Conservation (phyloP, 75 land plant species). For the Azolla pinnata region DNA sequence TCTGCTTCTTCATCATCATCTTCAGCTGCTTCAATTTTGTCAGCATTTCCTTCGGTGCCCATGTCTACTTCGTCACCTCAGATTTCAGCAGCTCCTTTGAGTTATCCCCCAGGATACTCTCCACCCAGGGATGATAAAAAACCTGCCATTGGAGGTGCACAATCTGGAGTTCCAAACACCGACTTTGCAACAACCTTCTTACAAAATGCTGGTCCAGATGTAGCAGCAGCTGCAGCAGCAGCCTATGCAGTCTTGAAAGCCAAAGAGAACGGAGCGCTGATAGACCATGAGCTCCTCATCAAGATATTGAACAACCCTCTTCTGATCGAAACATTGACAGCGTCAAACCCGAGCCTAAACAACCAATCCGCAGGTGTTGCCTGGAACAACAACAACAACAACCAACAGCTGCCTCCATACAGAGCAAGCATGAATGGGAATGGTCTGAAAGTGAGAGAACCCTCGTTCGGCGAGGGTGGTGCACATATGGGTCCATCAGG, state of each 20-base stretch:
- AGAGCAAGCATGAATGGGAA: neutral
- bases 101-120: slow-evolving; percentile 2
- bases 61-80: too few relatives aligned
- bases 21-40: too few relatives aligned
- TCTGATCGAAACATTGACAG: slow-evolving; percentile 33
- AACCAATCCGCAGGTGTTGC: neutral
- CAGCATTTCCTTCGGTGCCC: too few relatives aligned
- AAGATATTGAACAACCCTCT: slow-evolving; percentile 52
- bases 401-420: too few relatives aligned
- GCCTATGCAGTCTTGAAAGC: slow-evolving; percentile 54
- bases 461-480: too few relatives aligned
- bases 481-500: too few relatives aligned
- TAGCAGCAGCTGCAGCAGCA: slow-evolving; percentile 31
- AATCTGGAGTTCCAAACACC: neutral
- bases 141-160: neutral
- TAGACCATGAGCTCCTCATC: slow-evolving; percentile 62
- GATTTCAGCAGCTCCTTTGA: neutral
- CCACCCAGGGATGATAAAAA: neutral
- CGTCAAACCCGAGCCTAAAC: slow-evolving; percentile 2
- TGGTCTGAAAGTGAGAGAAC: neutral
- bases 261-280: slow-evolving; percentile 48
- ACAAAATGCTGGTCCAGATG: slow-evolving; percentile 7
- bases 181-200: neutral
- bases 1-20: too few relatives aligned
- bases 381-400: neutral